Percentiles rank a stretch among this genome's conserved stretches.
Conservation (phyloP, 2,329 filamentous ascomycete genomes). For the Aspergillus ochraceoroseus region DNA sequence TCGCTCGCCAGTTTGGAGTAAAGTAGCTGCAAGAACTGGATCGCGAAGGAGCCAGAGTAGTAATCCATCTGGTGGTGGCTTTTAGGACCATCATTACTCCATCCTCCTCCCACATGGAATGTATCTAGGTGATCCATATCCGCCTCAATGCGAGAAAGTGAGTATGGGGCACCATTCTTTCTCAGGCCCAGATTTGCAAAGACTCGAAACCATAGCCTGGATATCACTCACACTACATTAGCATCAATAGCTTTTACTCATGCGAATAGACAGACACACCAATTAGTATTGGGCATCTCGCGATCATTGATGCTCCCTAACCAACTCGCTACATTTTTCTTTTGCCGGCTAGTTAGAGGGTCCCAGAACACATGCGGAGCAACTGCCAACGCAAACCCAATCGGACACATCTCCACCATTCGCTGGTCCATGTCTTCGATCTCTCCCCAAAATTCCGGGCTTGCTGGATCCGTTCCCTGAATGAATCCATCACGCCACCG, state of each 20-base stretch:
- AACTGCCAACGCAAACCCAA: slow-evolving; percentile 69
- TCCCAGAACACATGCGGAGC: slow-evolving; percentile 62
- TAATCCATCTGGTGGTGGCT: slow-evolving; percentile 81
- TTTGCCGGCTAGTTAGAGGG: slow-evolving; percentile 58
- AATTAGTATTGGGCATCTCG: slow-evolving; percentile 64
- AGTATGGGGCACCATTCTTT: slow-evolving; percentile 68
- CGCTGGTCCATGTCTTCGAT: slow-evolving; percentile 72
- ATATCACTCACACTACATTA: neutral
- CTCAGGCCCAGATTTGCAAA: slow-evolving; percentile 76
- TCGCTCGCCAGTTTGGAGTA: slow-evolving; percentile 68
- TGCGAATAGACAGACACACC: slow-evolving; percentile 34
- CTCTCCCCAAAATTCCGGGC: slow-evolving; percentile 69
- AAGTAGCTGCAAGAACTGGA: slow-evolving; percentile 71
- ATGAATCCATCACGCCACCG: slow-evolving; percentile 67
- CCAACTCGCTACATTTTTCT: slow-evolving; percentile 64
- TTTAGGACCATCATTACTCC: slow-evolving; percentile 76
- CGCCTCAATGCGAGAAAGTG: slow-evolving; percentile 62
- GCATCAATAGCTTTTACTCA: neutral
- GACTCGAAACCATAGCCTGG: slow-evolving; percentile 73
- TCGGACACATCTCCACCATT: slow-evolving; percentile 80
- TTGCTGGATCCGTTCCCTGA: slow-evolving; percentile 65
- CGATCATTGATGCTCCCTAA: slow-evolving; percentile 74
- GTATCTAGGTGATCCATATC: slow-evolving; percentile 75
- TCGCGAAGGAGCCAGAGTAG: slow-evolving; percentile 76
- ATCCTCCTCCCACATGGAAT: slow-evolving; percentile 75